Percentiles rank a stretch among this genome's conserved stretches.
These are phyloP conservation scores for Trametes polyzona DNA, from an alignment of 1,284 basidiomycete species.

Conservation along the genomic window DNA sequence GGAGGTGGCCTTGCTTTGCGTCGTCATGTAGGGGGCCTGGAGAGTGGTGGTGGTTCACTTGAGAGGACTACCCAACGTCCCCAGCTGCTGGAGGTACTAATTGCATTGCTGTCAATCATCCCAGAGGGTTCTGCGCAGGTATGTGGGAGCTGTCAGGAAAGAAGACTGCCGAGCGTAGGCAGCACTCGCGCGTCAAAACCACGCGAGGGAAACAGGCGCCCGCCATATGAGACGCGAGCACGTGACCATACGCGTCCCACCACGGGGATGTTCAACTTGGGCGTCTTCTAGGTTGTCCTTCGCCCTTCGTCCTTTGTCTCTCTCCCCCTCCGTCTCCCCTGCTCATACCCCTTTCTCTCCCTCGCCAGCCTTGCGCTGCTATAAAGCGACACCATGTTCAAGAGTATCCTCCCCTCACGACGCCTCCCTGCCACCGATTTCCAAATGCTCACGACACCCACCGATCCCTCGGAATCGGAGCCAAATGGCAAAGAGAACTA, in stretches of 20 bases:
- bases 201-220: neutral
- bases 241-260: slow-evolving; percentile 21
- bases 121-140: neutral
- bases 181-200: too few species aligned
- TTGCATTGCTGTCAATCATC: neutral
- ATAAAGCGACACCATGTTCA: slow-evolving; percentile 59
- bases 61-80: too few species aligned
- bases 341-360: slow-evolving; percentile 7
- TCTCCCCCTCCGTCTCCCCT: neutral
- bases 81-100: too few species aligned
- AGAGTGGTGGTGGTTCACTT: neutral
- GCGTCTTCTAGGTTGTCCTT: slow-evolving; percentile 17
- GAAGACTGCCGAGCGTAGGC: neutral
- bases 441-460: slow-evolving; percentile 64
- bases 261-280: slow-evolving; percentile 25
- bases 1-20: too few species aligned
- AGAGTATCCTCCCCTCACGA: slow-evolving; percentile 70
- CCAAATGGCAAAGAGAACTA: slow-evolving; percentile 69
- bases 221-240: slow-evolving; percentile 22
- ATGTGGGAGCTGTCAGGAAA: neutral
- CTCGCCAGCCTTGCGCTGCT: neutral
- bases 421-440: slow-evolving; percentile 65
- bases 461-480: slow-evolving; percentile 39
- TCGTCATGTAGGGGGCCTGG: too few species aligned
- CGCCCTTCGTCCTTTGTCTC: slow-evolving; percentile 5